Percentiles rank a stretch among this genome's conserved stretches.
Conservation (phyloP, 192 early-diverging fungal genomes). For the Gamsiella multidivaricata region DNA sequence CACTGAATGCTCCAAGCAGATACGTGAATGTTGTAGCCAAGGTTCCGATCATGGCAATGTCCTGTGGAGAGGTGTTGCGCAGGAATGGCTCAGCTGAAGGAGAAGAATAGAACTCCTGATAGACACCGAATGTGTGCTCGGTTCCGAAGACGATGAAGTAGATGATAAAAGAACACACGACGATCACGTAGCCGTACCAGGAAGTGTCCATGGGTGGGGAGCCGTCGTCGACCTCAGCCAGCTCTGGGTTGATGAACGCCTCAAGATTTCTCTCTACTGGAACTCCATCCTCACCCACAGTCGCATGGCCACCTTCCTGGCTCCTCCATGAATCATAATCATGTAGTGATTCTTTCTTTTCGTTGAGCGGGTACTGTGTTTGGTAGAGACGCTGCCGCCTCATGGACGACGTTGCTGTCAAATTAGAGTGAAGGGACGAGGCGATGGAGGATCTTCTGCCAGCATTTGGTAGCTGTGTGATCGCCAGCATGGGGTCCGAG, state of each 20-base stretch:
- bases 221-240: conserved; percentile 18
- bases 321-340: background rate
- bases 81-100: conserved; percentile 38
- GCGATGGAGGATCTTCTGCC: conserved; percentile 35
- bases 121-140: conserved; percentile 52
- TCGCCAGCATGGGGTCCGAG: conserved; percentile 51
- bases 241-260: conserved; percentile 14
- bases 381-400: conserved; percentile 22
- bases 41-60: conserved; percentile 47
- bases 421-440: conserved; percentile 34
- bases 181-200: conserved; percentile 52
- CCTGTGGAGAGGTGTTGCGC: conserved; percentile 8
- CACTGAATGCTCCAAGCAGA: conserved; percentile 36
- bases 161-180: conserved; percentile 28
- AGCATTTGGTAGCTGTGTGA: conserved; percentile 43
- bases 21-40: conserved; percentile 50
- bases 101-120: conserved; percentile 45
- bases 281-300: background rate
- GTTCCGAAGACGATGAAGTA: conserved; percentile 53
- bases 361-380: conserved; percentile 1
- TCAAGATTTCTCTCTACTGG: conserved; percentile 15
- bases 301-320: background rate
- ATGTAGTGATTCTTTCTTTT: conserved; percentile 10
- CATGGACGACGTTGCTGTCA: conserved; percentile 8
- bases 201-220: conserved; percentile 45